Evolutionary conservation across 1,139 yeast genomes (phyloP).

Genomic region (Arxiozyma slooffiae): DNA sequence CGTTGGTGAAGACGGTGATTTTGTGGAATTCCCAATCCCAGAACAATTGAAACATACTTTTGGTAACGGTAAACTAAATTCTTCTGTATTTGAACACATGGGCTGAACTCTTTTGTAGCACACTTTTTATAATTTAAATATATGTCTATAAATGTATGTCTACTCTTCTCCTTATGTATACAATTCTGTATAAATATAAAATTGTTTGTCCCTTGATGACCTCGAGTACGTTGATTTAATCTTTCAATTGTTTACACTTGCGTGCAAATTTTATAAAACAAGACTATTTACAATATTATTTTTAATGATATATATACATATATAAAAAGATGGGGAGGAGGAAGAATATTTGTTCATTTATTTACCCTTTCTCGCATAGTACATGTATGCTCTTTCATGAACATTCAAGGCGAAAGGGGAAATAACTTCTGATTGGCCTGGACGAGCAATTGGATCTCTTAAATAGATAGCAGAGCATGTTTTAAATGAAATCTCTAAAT

Average conservation of each 20-base stretch:
- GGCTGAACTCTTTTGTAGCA: slow-evolving; percentile 31
- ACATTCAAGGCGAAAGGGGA: slow-evolving; percentile 76
- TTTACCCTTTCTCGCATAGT: slow-evolving; percentile 74
- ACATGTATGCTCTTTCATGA: slow-evolving; percentile 94
- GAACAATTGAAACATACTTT: slow-evolving; percentile 73
- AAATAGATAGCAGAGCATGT: slow-evolving; percentile 93
- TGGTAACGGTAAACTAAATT: slow-evolving; percentile 38
- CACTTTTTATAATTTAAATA: background rate
- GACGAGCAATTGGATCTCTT: slow-evolving; percentile 95
- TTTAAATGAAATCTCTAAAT: slow-evolving; percentile 76
- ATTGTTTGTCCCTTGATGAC: background rate
- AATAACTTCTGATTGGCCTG: slow-evolving; percentile 92
- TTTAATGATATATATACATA: background rate
- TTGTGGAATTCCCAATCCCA: slow-evolving; percentile 70
- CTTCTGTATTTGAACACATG: slow-evolving; percentile 50
- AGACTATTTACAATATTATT: slow-evolving; percentile 3
- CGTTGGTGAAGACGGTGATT: slow-evolving; percentile 50
- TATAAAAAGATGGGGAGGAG: background rate
- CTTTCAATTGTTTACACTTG: background rate
- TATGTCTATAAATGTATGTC: background rate
- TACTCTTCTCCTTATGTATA: background rate
- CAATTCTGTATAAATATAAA: background rate
- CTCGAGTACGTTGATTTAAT: background rate
- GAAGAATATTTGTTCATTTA: slow-evolving; percentile 16
- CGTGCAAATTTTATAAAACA: background rate